Base-by-base conservation (phyloP, 805 yeast genomes). In the Yamadazyma akitaensis region DNA sequence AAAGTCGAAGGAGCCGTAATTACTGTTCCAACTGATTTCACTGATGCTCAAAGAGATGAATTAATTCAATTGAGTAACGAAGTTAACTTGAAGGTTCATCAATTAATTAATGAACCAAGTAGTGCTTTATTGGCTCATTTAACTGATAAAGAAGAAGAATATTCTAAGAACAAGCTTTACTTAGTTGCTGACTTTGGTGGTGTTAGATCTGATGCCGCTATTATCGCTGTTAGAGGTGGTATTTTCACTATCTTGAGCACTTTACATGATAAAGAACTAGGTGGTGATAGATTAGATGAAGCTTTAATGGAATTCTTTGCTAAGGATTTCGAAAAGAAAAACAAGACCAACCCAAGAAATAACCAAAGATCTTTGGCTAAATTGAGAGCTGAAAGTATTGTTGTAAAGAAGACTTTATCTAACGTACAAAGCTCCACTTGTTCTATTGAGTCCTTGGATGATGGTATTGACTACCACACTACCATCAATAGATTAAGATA, bases 161-260 rank as follows among this genome's bases (percentile, higher is more conserved):
- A 77, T 51, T 58, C 59, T 46, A 70, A 80, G 55, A 96, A 89
- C 70, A 85, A 85, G 74, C 68, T 88, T 50, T 84, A 84, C 61
- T 95, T 89, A 42, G 97, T 94, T 56, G 95, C 96, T 46, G 99
- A 94, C 69, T 88, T 94, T 60, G 99, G 99, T 66, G 97, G 96
- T 63, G 78, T 90, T 14, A 59, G 98, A 71, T 84, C 96, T 36
- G 98, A 94, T 64, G 97, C 91, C 51, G 96, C 98, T 49, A 91
- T 94, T 43, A 74, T 94, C 59, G 83, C 97, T 35, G 87, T 85
- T 44, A 84, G 97, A 75, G 96, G 96, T 53, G 99, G 99, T 60
- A 80, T 94, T 56, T 77, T 88, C 71, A 92, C 99, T 46, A 75
- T 89, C 40, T 76, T 94, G 57, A 85, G 96, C 50, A 88, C 97